phyloP scores from a whole-genome alignment of 306 rosid genomes.

The Prunus davidiana region DNA sequence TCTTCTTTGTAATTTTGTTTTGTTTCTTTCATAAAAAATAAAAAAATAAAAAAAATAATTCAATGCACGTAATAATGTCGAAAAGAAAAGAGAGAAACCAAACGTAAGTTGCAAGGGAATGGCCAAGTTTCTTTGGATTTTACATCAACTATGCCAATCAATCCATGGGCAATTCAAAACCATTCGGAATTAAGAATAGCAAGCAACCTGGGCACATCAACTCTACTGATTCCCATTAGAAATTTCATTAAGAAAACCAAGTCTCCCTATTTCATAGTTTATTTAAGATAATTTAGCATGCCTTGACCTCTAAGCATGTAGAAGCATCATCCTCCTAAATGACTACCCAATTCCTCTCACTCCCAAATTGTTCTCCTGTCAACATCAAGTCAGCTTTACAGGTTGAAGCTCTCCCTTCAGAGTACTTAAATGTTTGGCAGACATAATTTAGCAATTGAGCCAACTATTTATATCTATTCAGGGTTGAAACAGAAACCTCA shows the following conservation, averaged over 20 bases:
- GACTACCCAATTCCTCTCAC: constrained; percentile 54
- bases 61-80: too few relatives aligned
- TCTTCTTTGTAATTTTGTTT: too few relatives aligned
- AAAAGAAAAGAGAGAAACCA: too few relatives aligned
- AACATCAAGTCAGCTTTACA: constrained; percentile 75
- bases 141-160: neutral
- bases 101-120: neutral
- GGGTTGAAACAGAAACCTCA: constrained; percentile 53
- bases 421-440: neutral
- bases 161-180: neutral
- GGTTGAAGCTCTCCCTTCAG: constrained; percentile 50
- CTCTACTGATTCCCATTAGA: constrained; percentile 46
- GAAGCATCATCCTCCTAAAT: constrained; percentile 44
- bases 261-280: constrained; percentile 48
- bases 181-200: neutral
- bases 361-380: constrained; percentile 59
- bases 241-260: constrained; percentile 35
- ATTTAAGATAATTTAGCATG: constrained; percentile 60
- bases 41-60: too few relatives aligned
- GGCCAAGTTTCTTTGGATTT: neutral
- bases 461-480: constrained; percentile 46
- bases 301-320: constrained; percentile 36
- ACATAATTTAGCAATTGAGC: constrained; percentile 37
- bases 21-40: too few relatives aligned
- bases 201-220: constrained; percentile 8